Conservation (phyloP, 768 basidiomycete species). For the Leccinum incarnatum region DNA sequence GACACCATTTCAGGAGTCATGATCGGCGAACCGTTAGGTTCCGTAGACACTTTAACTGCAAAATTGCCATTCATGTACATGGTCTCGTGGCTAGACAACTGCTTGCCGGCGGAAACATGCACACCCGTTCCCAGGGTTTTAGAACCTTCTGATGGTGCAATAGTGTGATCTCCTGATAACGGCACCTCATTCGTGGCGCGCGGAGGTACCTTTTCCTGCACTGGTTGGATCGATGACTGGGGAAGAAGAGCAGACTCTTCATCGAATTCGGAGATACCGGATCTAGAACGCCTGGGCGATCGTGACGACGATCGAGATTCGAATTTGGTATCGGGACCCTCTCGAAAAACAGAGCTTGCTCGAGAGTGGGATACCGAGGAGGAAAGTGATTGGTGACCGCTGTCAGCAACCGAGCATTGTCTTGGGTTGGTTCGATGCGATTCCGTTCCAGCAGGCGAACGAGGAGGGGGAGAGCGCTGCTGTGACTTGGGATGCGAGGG, state of each 20-base stretch:
- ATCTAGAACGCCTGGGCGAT: slow-evolving; percentile 40
- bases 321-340: slow-evolving; percentile 32
- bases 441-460: slow-evolving; percentile 8
- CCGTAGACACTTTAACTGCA: slow-evolving; percentile 10
- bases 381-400: slow-evolving; percentile 16
- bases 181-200: slow-evolving; percentile 10
- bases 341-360: slow-evolving; percentile 29
- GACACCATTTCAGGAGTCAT: slow-evolving; percentile 7
- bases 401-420: slow-evolving; percentile 6
- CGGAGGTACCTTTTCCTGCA: slow-evolving; percentile 38
- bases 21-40: slow-evolving; percentile 14
- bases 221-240: slow-evolving; percentile 18
- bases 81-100: slow-evolving; percentile 24
- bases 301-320: slow-evolving; percentile 50
- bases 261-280: slow-evolving; percentile 28
- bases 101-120: slow-evolving; percentile 13
- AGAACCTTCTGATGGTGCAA: slow-evolving; percentile 19
- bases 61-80: slow-evolving; percentile 20
- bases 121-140: slow-evolving; percentile 17
- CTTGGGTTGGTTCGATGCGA: slow-evolving; percentile 3
- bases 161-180: slow-evolving; percentile 9
- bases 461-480: slow-evolving; percentile 24
- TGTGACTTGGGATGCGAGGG: slow-evolving; percentile 19
- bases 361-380: slow-evolving; percentile 24
- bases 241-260: slow-evolving; percentile 20